Evolutionary conservation across 495 filamentous ascomycete genomes (phyloP).

Genomic region (Haplographium delicatum): DNA sequence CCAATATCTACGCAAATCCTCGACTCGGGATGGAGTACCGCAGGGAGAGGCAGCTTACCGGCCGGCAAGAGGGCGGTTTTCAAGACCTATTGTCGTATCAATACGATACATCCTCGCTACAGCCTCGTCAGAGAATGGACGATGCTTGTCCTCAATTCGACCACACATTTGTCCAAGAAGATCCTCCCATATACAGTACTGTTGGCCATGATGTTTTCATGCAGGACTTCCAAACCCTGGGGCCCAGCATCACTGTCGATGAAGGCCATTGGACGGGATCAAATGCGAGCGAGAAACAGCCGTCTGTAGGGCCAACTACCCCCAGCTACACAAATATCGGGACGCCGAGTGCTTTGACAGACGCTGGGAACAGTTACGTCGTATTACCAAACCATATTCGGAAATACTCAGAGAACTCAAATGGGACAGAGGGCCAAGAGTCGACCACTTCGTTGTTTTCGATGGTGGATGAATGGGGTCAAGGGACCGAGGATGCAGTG

Average conservation of each 20-base stretch:
- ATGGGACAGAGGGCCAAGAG: background rate
- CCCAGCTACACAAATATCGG: background rate
- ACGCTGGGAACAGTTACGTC: background rate
- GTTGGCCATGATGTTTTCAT: background rate
- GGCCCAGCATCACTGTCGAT: background rate
- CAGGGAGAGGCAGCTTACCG: background rate
- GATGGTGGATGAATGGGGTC: background rate
- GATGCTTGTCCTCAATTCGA: background rate
- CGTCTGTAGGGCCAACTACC: background rate
- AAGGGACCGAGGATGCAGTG: background rate
- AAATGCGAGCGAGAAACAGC: background rate
- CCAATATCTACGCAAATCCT: background rate
- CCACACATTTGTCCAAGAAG: background rate
- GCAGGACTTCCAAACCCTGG: background rate
- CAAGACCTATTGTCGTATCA: background rate
- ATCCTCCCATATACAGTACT: background rate
- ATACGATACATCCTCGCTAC: background rate
- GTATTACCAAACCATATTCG: background rate
- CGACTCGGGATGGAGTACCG: background rate
- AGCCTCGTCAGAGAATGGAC: background rate
- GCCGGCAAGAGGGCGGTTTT: background rate
- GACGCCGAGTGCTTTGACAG: background rate
- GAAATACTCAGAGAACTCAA: slow-evolving; percentile 3
- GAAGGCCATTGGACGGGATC: too few species aligned
- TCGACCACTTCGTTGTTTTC: background rate